Evolutionary conservation across 1,284 basidiomycete species (phyloP), one percentile per base, ranked within the genome.

Genomic region (Blastosporella zonata): DNA sequence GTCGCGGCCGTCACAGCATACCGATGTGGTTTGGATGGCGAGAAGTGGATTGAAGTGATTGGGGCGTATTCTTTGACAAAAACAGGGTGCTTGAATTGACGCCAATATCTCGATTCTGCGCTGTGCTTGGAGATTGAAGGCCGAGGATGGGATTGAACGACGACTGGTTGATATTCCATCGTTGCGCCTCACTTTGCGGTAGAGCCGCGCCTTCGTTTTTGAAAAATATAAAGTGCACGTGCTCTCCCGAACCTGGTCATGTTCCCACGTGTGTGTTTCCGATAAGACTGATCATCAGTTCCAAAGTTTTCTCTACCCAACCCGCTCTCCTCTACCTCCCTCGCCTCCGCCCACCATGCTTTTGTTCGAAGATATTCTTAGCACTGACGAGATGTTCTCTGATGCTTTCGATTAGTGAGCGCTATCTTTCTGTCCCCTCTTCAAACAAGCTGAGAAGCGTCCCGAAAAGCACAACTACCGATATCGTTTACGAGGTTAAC

Each of bases 1-100:
- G 94, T 92, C 0, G 93, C 94, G 1, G 94, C 90, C 23, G 94
- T 97, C 43, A 98, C 94, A 13, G 94, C 96, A 73, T 95, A 98
- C 60, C 90, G 79, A 64, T 97, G 92, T 8, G 93, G 94, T 66
- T 82, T 85, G 40, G 86, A 72, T 2, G 83, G 82, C 3, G 90
- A 85, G 69, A 97, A 97, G 65, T 96, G 90, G 29, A 97, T 79
- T 27, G 90, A 89, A 44, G 93, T 96, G 58, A 97, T 85, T 10
- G 93, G 92, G 0, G 93, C 91, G 64, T 94, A 94, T 72, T 96
- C 92, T 70, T 96, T 96, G 68, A 97, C 82, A 67, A 94, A 93
- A 2, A 93, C 85, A 10, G 91, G 90, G 50, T 90, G 77, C 62
- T 85, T 90, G 69, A 87, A 92, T 59, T 84, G 81, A 40, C 87